Conservation (phyloP, 768 basidiomycete genomes). For the Lentinula aciculospora region DNA sequence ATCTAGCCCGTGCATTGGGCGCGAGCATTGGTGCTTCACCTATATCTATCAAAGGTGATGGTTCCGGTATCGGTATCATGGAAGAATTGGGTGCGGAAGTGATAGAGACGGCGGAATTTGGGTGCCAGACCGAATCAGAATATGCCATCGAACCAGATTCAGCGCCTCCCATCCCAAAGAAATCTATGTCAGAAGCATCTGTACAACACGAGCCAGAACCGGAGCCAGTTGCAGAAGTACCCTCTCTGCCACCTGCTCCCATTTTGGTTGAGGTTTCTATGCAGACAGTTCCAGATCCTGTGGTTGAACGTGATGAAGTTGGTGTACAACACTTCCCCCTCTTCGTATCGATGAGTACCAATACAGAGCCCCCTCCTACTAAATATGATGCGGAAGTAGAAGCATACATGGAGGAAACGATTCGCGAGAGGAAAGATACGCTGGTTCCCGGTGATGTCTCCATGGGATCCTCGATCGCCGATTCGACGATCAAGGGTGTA, state of each 20-base stretch:
- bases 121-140: conserved; percentile 59
- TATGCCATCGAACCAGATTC: conserved; percentile 29
- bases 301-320: conserved; percentile 34
- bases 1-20: conserved; percentile 62
- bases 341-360: conserved; percentile 24
- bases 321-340: conserved; percentile 42
- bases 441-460: conserved; percentile 42
- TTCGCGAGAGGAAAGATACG: conserved; percentile 24
- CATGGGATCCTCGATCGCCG: conserved; percentile 25
- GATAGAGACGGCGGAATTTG: conserved; percentile 51
- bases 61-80: conserved; percentile 21
- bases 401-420: not conserved
- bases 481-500: conserved; percentile 32
- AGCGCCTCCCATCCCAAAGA: conserved; percentile 12
- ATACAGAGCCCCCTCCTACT: conserved; percentile 29
- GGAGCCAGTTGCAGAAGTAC: conserved; percentile 10
- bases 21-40: conserved; percentile 34
- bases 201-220: conserved; percentile 25
- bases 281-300: conserved; percentile 43
- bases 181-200: conserved; percentile 19
- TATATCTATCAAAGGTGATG: conserved; percentile 29
- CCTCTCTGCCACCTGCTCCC: conserved; percentile 11
- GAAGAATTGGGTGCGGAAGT: conserved; percentile 25
- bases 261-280: conserved; percentile 31
- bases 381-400: conserved; percentile 9